phyloP scores from a whole-genome alignment of 2,329 filamentous ascomycete species.

The Nannizzia gypsea region DNA sequence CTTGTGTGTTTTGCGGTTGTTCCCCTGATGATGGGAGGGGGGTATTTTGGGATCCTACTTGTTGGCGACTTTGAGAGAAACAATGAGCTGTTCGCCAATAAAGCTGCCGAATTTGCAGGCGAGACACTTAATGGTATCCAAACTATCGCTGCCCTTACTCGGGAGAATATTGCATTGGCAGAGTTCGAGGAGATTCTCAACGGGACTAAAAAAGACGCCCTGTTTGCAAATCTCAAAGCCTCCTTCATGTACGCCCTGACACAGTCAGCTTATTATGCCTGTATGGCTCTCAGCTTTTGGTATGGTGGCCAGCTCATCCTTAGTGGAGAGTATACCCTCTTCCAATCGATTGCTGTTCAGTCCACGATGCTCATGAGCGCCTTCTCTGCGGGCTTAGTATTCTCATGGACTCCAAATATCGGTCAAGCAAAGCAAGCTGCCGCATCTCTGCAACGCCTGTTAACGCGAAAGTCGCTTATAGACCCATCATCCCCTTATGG shows the following conservation, averaged over 20 bases:
- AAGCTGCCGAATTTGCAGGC: conserved; percentile 40
- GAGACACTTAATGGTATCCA: conserved; percentile 44
- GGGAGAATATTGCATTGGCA: conserved; percentile 39
- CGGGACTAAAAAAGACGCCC: conserved; percentile 39
- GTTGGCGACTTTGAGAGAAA: conserved; percentile 48
- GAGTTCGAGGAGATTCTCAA: conserved; percentile 38
- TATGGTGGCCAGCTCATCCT: conserved; percentile 64
- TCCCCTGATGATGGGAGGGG: conserved; percentile 56
- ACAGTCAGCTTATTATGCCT: conserved; percentile 49
- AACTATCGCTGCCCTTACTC: conserved; percentile 40
- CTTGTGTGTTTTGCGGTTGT: conserved; percentile 58
- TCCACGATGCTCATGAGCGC: conserved; percentile 60
- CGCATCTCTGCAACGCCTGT: conserved; percentile 19
- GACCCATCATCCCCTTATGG: conserved; percentile 11
- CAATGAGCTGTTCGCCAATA: conserved; percentile 40
- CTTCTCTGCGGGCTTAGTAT: conserved; percentile 62
- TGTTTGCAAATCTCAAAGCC: conserved; percentile 37
- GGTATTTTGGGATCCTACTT: conserved; percentile 54
- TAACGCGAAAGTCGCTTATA: conserved; percentile 7
- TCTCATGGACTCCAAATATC: conserved; percentile 63
- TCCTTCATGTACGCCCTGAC: conserved; percentile 38
- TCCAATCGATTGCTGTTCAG: conserved; percentile 64
- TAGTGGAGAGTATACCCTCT: conserved; percentile 51
- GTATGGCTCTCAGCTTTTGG: conserved; percentile 58
- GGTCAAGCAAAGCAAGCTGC: conserved; percentile 53